These are phyloP conservation scores for Trichoderma hamatum DNA, from an alignment of 2,329 filamentous ascomycete genomes.

Conservation along the genomic window DNA sequence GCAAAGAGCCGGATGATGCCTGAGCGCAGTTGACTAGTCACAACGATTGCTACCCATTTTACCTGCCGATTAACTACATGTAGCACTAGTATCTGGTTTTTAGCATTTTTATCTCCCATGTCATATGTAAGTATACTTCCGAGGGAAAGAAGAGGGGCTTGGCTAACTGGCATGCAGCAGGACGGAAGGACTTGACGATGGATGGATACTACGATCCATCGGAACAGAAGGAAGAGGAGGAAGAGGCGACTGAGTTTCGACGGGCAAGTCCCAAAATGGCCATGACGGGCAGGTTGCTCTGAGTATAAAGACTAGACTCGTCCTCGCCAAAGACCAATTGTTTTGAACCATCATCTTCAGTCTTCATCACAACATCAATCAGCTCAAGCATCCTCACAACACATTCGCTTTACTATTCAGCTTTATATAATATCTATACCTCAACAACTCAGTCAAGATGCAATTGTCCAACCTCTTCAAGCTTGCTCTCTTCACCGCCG, in stretches of 20 bases:
- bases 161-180: not conserved
- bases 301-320: conserved; percentile 6
- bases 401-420: not conserved
- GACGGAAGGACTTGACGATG: conserved; percentile 21
- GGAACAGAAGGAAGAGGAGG: not conserved
- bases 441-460: conserved; percentile 43
- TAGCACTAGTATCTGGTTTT: not conserved
- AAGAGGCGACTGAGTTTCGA: conserved; percentile 4
- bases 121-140: not conserved
- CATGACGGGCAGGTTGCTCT: not conserved
- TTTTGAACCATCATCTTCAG: conserved; percentile 17
- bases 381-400: not conserved
- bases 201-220: conserved; percentile 20
- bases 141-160: not conserved
- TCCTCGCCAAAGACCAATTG: not conserved
- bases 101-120: not conserved
- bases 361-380: not conserved
- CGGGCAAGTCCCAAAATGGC: not conserved
- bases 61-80: not conserved
- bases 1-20: conserved; percentile 16
- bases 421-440: not conserved
- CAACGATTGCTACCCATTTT: not conserved
- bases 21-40: conserved; percentile 9
- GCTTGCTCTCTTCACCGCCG: conserved; percentile 44
- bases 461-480: conserved; percentile 47